Base-by-base conservation (phyloP, 208 protist genomes). In the Spongospora subterranea region DNA sequence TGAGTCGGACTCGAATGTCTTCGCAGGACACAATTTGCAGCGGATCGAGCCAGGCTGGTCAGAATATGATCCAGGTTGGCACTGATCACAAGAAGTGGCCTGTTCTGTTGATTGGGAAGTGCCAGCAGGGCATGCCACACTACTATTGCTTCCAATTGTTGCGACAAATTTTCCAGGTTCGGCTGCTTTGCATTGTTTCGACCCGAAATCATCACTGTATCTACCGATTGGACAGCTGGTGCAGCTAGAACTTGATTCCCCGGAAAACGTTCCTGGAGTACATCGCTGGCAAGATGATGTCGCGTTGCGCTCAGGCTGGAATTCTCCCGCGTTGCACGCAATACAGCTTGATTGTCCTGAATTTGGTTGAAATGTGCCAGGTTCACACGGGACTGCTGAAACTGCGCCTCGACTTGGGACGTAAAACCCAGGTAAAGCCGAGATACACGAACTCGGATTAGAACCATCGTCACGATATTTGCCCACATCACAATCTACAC, bases 91-190 rank as follows among this genome's bases (percentile, higher is more conserved):
- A 29, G 43, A 24, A 11, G 88, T 35, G 11, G 6, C 11, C 20
- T 43, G 32, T n/a, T 40, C 40, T 29, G 0, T 35, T 13, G 39
- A 32, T 35, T n/a, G n/a, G 41, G 39, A 89, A 20, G 43, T 6
- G 1, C 88, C 88, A 89, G 88, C 32, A 13, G 46, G 41, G 88
- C 88, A 89, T 24, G 88, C 88, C 88, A 43, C 1, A 46, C 88
- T 60, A 11, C 20, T 1, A n/a, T 32, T 35, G 32, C 50, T 13
- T 43, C 88, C 88, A 35, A 35, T 46, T 20, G 43, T 6, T 13
- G 35, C 6, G 17, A 45, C 35, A 43, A 20, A 35, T 20, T 13
- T 6, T 20, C 71, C 71, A 6, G 71, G 71, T n/a, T 35, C 35
- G 6, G 35, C n/a, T 6, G n/a, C 6, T 43, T 45, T 35, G n/a